phyloP scores from a whole-genome alignment of 2,329 filamentous ascomycete genomes.

The Curvularia sp. region DNA sequence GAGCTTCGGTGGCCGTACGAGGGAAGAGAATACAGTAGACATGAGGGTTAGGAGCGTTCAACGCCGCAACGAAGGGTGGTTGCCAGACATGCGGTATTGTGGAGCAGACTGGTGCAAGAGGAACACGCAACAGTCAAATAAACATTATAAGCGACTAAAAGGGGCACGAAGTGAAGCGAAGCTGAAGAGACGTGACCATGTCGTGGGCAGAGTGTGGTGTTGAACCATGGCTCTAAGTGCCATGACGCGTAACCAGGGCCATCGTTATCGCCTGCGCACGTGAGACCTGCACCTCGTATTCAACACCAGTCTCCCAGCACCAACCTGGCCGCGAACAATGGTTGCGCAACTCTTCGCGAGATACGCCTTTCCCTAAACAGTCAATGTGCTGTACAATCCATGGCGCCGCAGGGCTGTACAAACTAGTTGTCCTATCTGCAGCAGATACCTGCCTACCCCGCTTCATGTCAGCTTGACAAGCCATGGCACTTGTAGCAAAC shows the following conservation, averaged over 20 bases:
- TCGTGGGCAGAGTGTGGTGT: conserved; percentile 2
- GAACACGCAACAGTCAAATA: conserved; percentile 14
- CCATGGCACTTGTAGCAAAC: not conserved
- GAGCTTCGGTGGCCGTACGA: conserved; percentile 39
- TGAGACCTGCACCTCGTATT: conserved; percentile 9
- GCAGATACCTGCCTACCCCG: conserved; percentile 2
- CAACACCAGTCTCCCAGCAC: not conserved
- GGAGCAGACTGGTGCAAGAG: not conserved
- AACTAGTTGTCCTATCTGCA: not conserved
- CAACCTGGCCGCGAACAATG: not conserved
- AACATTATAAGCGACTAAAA: conserved; percentile 22
- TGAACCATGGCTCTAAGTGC: conserved; percentile 8
- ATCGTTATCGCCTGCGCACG: conserved; percentile 21
- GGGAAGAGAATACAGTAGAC: conserved; percentile 49
- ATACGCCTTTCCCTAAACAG: not conserved
- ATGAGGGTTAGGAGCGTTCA: conserved; percentile 28
- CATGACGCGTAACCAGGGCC: conserved; percentile 28
- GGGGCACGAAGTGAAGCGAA: conserved; percentile 6
- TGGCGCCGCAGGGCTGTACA: not conserved
- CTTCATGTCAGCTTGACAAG: not conserved
- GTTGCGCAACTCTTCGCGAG: not conserved
- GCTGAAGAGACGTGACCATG: conserved; percentile 3
- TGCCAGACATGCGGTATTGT: conserved; percentile 16
- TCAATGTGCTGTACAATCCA: not conserved
- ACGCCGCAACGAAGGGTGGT: conserved; percentile 9